Conservation (phyloP, 306 rosid species). For the Prunus mongolica region DNA sequence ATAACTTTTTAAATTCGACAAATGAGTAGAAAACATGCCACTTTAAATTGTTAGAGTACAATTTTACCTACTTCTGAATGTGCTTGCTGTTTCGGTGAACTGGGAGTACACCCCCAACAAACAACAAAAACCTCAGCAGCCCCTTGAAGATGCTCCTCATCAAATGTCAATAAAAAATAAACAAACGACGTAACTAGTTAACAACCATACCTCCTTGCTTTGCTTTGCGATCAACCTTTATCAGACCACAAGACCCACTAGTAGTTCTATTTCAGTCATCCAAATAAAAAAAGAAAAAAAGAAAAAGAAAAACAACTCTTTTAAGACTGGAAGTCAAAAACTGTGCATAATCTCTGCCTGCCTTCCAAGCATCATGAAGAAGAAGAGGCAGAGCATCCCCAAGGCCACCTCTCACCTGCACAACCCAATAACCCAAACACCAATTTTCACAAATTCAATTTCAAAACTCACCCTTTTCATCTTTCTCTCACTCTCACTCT, state of each 20-base stretch:
- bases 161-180: no score
- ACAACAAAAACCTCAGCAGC: no score
- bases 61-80: no score
- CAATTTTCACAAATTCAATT: constrained; percentile 19
- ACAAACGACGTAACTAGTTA: not conserved
- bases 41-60: no score
- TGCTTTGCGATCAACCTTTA: not conserved
- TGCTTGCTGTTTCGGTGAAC: no score
- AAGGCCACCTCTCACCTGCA: not conserved
- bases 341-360: not conserved
- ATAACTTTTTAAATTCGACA: no score
- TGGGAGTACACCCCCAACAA: no score
- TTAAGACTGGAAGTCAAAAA: no score
- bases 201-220: not conserved
- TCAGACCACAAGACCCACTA: not conserved
- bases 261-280: not conserved
- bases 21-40: no score
- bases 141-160: no score
- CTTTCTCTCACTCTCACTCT: constrained; percentile 19
- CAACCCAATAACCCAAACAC: constrained; percentile 12
- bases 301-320: no score
- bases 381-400: not conserved
- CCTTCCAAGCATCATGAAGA: not conserved
- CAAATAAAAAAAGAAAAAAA: not conserved
- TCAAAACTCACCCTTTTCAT: constrained; percentile 15